Conservation (phyloP, 345 rosid species). For the Populus euphratica region DNA sequence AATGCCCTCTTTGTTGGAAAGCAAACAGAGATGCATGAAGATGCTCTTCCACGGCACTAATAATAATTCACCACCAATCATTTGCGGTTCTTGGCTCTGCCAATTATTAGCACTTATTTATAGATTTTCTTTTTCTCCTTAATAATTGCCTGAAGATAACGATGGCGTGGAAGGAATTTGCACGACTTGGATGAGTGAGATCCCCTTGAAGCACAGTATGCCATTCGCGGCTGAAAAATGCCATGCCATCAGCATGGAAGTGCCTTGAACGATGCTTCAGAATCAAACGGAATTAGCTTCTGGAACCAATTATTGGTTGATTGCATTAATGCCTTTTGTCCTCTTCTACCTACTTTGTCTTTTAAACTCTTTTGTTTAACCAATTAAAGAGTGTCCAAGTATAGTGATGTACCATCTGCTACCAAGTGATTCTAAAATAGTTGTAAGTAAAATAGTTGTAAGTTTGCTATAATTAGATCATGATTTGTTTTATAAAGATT, state of each 20-base stretch:
- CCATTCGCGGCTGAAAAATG: not conserved
- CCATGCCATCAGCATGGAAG: not conserved
- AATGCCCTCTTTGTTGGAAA: slow-evolving; percentile 14
- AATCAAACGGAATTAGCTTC: not conserved
- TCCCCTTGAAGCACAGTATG: too few relatives aligned
- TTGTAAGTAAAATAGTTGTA: too few relatives aligned
- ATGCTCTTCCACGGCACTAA: not conserved
- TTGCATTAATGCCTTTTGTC: too few relatives aligned
- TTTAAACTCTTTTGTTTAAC: too few relatives aligned
- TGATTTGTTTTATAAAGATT: too few relatives aligned
- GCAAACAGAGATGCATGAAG: not conserved
- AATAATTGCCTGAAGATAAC: not conserved
- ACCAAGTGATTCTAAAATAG: too few relatives aligned
- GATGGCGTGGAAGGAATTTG: not conserved
- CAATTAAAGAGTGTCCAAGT: too few relatives aligned
- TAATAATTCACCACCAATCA: slow-evolving; percentile 16
- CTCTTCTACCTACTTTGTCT: too few relatives aligned
- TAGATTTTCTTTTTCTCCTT: too few relatives aligned
- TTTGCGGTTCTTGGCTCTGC: not conserved
- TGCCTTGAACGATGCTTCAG: too few relatives aligned
- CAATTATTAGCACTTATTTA: not conserved
- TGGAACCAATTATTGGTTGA: not conserved
- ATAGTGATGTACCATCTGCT: too few relatives aligned
- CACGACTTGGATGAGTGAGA: not conserved
- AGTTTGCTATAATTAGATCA: too few relatives aligned